Evolutionary conservation across 352 stramenopile species (phyloP).

Genomic region (Phytopythium delawarense): DNA sequence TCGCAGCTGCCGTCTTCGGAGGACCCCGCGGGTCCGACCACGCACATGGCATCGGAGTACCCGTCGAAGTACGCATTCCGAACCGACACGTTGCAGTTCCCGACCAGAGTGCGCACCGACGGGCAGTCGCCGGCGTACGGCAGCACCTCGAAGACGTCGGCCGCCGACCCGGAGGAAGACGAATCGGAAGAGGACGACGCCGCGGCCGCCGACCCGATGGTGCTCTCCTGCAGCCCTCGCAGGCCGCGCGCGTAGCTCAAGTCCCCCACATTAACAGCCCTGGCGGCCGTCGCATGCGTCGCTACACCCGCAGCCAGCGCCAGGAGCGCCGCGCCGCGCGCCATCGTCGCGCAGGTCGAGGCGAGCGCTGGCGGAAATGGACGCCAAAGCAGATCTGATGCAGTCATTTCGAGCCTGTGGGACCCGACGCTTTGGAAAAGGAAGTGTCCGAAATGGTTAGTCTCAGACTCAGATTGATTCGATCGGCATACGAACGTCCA

Average conservation of each 20-base stretch:
- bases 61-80: neutral
- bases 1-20: neutral
- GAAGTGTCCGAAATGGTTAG: too few species aligned
- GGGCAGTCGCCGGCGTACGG: conserved; percentile 3
- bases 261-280: too few species aligned
- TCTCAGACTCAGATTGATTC: too few species aligned
- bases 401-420: too few species aligned
- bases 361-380: neutral
- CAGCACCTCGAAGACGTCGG: neutral
- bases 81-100: conserved; percentile 2
- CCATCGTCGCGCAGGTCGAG: neutral
- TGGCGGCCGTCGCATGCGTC: neutral
- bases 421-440: too few species aligned
- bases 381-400: neutral
- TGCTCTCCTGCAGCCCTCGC: neutral
- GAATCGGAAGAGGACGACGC: neutral
- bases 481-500: too few species aligned
- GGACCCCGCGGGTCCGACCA: neutral
- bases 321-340: neutral
- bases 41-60: neutral
- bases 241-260: neutral
- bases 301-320: neutral
- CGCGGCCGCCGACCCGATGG: neutral
- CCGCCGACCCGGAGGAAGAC: neutral
- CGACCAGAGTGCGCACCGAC: neutral